Conservation (phyloP, 768 basidiomycete genomes). For the Lactifluus echinatus region DNA sequence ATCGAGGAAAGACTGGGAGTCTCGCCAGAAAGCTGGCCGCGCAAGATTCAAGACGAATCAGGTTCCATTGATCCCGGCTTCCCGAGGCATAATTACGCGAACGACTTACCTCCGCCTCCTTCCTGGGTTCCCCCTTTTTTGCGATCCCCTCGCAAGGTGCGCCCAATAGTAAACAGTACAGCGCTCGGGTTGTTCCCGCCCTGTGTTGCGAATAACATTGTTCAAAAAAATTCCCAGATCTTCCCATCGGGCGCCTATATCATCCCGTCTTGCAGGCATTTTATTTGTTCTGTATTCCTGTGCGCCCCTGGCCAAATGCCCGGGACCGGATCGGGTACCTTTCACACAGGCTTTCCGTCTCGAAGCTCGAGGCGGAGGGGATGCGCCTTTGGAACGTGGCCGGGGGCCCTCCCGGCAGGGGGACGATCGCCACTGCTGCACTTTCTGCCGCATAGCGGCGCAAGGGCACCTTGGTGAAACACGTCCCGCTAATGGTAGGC, state of each 20-base stretch:
- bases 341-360: constrained; percentile 14
- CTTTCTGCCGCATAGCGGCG: neutral
- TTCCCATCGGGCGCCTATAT: constrained; percentile 9
- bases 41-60: constrained; percentile 18
- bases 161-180: constrained; percentile 17
- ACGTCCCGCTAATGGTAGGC: neutral
- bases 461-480: neutral
- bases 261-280: neutral
- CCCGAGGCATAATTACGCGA: constrained; percentile 20
- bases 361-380: constrained; percentile 8
- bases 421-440: neutral
- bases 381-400: constrained; percentile 3
- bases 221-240: neutral
- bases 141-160: constrained; percentile 2
- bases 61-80: constrained; percentile 19
- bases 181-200: constrained; percentile 13
- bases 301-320: constrained; percentile 2
- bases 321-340: constrained; percentile 11
- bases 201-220: neutral
- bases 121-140: constrained; percentile 14
- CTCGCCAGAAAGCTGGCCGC: constrained; percentile 13
- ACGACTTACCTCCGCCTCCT: constrained; percentile 14
- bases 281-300: constrained; percentile 5
- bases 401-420: neutral
- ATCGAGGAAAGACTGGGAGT: constrained; percentile 13